These are phyloP conservation scores for Penicillium flavigenum DNA, from an alignment of 495 filamentous ascomycete genomes.

Conservation along the genomic window DNA sequence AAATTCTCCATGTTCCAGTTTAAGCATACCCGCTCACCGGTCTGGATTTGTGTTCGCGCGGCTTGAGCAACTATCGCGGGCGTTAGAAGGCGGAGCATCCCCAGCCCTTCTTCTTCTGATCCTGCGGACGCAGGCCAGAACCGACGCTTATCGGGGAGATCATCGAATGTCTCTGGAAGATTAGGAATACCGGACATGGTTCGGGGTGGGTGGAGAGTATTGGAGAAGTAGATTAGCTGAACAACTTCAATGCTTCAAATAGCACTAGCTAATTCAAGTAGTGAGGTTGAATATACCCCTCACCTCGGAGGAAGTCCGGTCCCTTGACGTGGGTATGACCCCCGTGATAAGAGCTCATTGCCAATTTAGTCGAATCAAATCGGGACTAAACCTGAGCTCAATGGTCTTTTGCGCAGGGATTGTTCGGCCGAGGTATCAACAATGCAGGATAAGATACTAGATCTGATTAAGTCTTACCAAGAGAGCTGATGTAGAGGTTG, in stretches of 20 bases:
- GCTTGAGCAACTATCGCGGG: constrained; percentile 49
- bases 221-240: not conserved
- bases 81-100: constrained; percentile 52
- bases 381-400: too few relatives aligned
- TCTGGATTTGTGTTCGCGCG: constrained; percentile 48
- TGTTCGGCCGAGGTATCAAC: too few relatives aligned
- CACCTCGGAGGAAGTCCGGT: constrained; percentile 9
- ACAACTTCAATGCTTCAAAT: too few relatives aligned
- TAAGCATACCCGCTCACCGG: constrained; percentile 49
- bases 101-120: constrained; percentile 51
- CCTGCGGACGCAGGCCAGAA: constrained; percentile 49
- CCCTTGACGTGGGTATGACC: constrained; percentile 9
- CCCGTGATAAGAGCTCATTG: constrained; percentile 1
- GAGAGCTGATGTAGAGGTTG: too few relatives aligned
- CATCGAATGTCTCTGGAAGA: constrained; percentile 44
- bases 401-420: too few relatives aligned
- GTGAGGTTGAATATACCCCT: not conserved
- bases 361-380: not conserved
- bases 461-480: too few relatives aligned
- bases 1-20: constrained; percentile 55
- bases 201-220: not conserved
- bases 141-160: constrained; percentile 49
- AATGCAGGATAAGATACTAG: too few relatives aligned
- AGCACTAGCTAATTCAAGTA: not conserved
- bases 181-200: constrained; percentile 27